Evolutionary conservation across 139 green algal genomes (phyloP), one percentile per base, ranked within the genome.

Genomic region (Chlamydomonas sp.): DNA sequence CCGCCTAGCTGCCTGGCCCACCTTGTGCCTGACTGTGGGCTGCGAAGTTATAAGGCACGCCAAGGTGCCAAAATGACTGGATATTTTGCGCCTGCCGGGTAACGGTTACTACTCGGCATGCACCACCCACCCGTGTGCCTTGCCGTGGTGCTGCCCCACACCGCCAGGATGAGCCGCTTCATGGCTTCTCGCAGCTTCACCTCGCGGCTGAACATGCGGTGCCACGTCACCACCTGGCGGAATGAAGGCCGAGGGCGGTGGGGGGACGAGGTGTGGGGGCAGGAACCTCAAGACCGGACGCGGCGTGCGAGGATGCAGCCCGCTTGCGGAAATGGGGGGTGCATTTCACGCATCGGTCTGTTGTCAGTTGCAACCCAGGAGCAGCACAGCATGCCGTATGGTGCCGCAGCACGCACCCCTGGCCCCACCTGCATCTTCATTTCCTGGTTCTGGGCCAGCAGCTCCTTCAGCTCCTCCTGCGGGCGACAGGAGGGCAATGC

Each of bases 141-240:
- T 81, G n/a, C 69, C 5, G 73, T 57, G 12, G 49, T 18, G n/a
- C 63, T 67, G 66, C n/a, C 80, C 90, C 90, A 93, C 62, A 90
- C 71, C 61, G 87, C 84, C 10, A 87, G 72, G 12, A 93, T 69
- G 62, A 93, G 68, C 16, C 84, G 79, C 90, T 93, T 93, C 85
- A 93, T 90, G 8, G 85, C 90, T 80, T 93, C 90, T 12, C 90
- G 90, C 85, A 93, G 84, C 58, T 87, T 88, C 62, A 91, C 88
- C 80, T 93, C 90, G 8, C 90, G 88, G 74, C 77, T 84, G 77
- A 91, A 93, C 88, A 93, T 90, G 67, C 86, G 86, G 87, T 93
- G 90, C 87, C 87, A 91, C 3, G 90, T 91, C 59, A 91, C 86
- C 63, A 90, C 90, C 90, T 93, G 66, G 0, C 64, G 73, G 12